Conservation (phyloP, 345 rosid species). For the Eutrema yunnanense region DNA sequence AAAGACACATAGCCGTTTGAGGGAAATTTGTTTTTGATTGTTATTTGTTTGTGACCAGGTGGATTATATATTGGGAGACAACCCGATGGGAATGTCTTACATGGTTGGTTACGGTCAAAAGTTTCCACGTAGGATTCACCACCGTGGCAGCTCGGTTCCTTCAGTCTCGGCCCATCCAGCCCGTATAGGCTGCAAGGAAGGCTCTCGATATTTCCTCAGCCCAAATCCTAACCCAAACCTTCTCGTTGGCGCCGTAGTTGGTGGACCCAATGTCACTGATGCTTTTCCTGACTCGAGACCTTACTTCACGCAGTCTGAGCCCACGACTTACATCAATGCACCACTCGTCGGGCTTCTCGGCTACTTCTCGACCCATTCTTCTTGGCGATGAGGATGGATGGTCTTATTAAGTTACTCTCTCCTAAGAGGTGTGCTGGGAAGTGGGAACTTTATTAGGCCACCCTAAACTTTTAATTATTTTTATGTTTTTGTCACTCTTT, state of each 20-base stretch:
- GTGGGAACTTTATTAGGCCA: conserved; percentile 13
- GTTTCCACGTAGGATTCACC: conserved; percentile 88
- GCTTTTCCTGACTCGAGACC: conserved; percentile 79
- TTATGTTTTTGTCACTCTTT: conserved; percentile 23
- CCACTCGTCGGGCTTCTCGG: conserved; percentile 90
- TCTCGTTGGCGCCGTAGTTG: conserved; percentile 76
- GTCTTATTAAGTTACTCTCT: neutral
- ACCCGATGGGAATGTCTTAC: conserved; percentile 80
- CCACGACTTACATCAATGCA: conserved; percentile 94
- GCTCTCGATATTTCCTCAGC: conserved; percentile 56
- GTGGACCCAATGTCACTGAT: conserved; percentile 82
- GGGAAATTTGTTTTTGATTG: neutral
- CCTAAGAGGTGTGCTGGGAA: conserved; percentile 29
- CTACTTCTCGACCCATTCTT: conserved; percentile 61
- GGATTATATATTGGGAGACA: conserved; percentile 92
- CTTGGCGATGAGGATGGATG: conserved; percentile 20
- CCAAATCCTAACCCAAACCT: conserved; percentile 76
- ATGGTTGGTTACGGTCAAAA: conserved; percentile 91
- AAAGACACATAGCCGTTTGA: neutral
- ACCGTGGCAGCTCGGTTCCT: conserved; percentile 80
- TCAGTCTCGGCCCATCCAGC: conserved; percentile 59
- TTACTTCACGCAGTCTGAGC: conserved; percentile 82
- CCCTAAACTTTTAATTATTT: conserved; percentile 4
- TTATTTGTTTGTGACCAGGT: conserved; percentile 39
- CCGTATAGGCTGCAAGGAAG: conserved; percentile 59